phyloP scores from a whole-genome alignment of 148 eudicot species.

The Dianthus caryophyllus region DNA sequence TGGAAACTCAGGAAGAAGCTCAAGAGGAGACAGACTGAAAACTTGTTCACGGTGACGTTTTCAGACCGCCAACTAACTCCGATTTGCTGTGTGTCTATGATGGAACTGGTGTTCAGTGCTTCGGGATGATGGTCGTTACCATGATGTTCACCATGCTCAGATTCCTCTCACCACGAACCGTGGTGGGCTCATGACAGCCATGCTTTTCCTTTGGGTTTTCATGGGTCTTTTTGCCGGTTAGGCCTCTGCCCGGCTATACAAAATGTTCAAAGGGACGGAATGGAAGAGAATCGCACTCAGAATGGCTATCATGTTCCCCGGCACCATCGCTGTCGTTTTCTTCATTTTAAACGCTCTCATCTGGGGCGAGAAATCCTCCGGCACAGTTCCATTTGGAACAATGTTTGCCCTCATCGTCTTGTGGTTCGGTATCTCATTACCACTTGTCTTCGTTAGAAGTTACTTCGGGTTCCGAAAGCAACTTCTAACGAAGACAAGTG shows the following conservation, averaged over 20 bases:
- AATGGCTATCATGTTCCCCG: conserved; percentile 45
- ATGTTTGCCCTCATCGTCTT: conserved; percentile 43
- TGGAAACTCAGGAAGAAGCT: conserved; percentile 49
- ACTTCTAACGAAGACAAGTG: too few species aligned
- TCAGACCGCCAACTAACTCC: conserved; percentile 38
- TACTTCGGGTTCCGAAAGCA: conserved; percentile 39
- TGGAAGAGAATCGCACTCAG: conserved; percentile 44
- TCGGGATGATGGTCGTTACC: conserved; percentile 46
- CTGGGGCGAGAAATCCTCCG: conserved; percentile 48
- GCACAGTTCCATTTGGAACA: conserved; percentile 47
- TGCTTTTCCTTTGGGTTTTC: conserved; percentile 50
- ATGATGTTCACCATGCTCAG: conserved; percentile 47
- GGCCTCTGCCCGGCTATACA: conserved; percentile 41
- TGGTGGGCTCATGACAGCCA: conserved; percentile 51
- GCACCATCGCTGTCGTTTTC: conserved; percentile 35
- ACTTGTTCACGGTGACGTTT: conserved; percentile 43
- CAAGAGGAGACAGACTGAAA: too few species aligned
- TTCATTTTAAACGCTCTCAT: conserved; percentile 44
- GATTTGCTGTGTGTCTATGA: conserved; percentile 45
- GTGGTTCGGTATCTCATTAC: conserved; percentile 50
- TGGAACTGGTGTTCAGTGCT: conserved; percentile 49
- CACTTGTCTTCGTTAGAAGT: conserved; percentile 39
- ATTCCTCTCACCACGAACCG: conserved; percentile 51
- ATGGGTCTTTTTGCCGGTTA: conserved; percentile 52
- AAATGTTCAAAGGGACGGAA: conserved; percentile 49